phyloP scores from a whole-genome alignment of 495 filamentous ascomycete species.

The Chaetomium tenue region DNA sequence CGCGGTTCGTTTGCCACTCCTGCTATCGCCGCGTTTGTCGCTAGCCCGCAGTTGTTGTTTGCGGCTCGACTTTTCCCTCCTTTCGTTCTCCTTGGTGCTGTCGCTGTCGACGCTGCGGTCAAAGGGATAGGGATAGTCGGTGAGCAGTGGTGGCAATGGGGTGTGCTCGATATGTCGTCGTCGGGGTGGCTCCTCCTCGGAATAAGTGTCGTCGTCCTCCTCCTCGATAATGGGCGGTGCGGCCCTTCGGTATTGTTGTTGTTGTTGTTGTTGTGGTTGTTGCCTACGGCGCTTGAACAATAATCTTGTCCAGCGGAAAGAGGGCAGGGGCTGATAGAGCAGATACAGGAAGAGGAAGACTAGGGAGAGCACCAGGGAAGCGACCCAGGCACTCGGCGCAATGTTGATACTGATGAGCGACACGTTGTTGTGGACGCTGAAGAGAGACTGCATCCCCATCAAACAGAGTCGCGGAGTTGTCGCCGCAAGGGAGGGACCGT shows the following conservation, averaged over 20 bases:
- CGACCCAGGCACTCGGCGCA: slow-evolving; percentile 54
- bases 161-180: slow-evolving; percentile 28
- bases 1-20: slow-evolving; percentile 23
- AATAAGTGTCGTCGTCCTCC: slow-evolving; percentile 14
- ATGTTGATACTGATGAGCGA: slow-evolving; percentile 53
- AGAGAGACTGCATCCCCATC: slow-evolving; percentile 46
- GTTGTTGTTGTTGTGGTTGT: neutral
- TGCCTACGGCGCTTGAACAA: slow-evolving; percentile 21
- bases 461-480: neutral
- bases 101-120: slow-evolving; percentile 3
- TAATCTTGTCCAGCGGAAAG: slow-evolving; percentile 20
- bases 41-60: slow-evolving; percentile 15
- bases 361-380: slow-evolving; percentile 50
- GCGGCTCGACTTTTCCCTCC: slow-evolving; percentile 11
- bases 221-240: slow-evolving; percentile 26
- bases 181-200: slow-evolving; percentile 18
- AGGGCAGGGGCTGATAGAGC: slow-evolving; percentile 44
- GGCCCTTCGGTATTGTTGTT: slow-evolving; percentile 5
- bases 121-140: slow-evolving; percentile 22
- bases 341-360: slow-evolving; percentile 53
- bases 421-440: slow-evolving; percentile 55
- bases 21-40: slow-evolving; percentile 21
- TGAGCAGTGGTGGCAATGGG: slow-evolving; percentile 27
- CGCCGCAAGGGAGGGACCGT: slow-evolving; percentile 10
- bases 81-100: neutral